Evolutionary conservation across 345 rosid species (phyloP), one percentile per base, ranked within the genome.

Genomic region (Nasturtium officinale): DNA sequence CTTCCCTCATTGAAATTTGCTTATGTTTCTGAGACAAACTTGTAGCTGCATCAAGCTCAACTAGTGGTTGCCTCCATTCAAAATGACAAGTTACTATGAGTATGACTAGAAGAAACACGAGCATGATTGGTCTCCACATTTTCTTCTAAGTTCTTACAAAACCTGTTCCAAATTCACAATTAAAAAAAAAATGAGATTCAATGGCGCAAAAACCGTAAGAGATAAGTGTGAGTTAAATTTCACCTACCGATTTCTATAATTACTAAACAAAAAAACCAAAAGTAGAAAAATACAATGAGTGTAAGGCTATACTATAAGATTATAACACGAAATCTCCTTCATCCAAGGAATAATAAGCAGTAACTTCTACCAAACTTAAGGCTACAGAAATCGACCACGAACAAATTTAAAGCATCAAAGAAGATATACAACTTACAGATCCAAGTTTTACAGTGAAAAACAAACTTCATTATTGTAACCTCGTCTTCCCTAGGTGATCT

Each of bases 51-150:
- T 87, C 97, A 53, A 82, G 75, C 75, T 93, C 98, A 67, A 90
- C 82, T 46, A 90, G 87, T 35, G 84, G 96, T 72, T 90, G 96
- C 68, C 89, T 88, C 98, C 98, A 93, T 73, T 93, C 98, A 61
- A 93, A 93, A 56, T 89, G 97, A 60, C 92, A 90, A 18, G 98
- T 90, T 42, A 89, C 86, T 46, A 93, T 85, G 43, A 90, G 89
- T 79, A 87, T 73, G 10, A 93, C 76, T 71, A 90, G 82, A 32
- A 93, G 84, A 79, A 86, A 93, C 15, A 87, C 92, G 0, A 93
- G 89, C 38, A 93, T 23, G 81, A 93, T 82, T 20, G 92, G 90
- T 72, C 97, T 89, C 43, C 94, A 85, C 94, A 93, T 93, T 17
- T 57, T 82, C 37, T 74, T 21, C 6, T 21, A 48, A n/a, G 58